Base-by-base conservation (phyloP, 345 rosid species). In the Camelina hispida region DNA sequence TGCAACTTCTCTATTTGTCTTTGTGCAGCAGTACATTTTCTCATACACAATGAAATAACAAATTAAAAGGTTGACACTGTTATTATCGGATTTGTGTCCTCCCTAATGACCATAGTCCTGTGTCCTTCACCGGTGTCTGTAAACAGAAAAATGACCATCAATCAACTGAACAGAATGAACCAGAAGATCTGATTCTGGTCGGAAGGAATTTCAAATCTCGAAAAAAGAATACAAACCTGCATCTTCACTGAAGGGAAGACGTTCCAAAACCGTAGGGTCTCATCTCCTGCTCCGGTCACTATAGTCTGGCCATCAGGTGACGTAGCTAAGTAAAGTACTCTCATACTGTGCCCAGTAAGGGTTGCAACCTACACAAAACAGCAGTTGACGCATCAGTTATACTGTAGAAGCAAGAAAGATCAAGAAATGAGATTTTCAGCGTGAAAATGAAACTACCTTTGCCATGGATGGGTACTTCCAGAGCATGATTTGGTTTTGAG, bases 271-370 rank as follows among this genome's bases (percentile, higher is more conserved):
- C 99, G 75, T 66, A 95, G 64, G 12, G 97, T 95, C 83, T 95
- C 99, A 55, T 95, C 99, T 55, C 99, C 99, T 48, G 99, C 99
- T 77, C 99, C 98, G 0, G 97, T 95, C 66, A 95, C 98, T 80
- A 92, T 93, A 23, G 99, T 95, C 91, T 91, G 97, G 11, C 99
- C 99, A 76, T 92, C 94, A 1, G 98, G 97, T 15, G 99, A 92
- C 71, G 80, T 88, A 57, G 97, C 97, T 44, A 95, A 93, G 73
- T 92, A 95, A 67, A 95, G 97, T 14, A 95, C 99, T 69, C 99
- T 87, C 79, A 90, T 59, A 78, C 97, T 89, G 79, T 95, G 99
- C 13, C 99, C 99, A 5, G 91, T 88, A 66, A 95, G 87, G 32
- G 93, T 92, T 47, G 96, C 91, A 17, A 94, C 94, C 98, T 88